These are phyloP conservation scores for Talaromyces sp. DNA, from an alignment of 2,329 filamentous ascomycete genomes.

Conservation along the genomic window DNA sequence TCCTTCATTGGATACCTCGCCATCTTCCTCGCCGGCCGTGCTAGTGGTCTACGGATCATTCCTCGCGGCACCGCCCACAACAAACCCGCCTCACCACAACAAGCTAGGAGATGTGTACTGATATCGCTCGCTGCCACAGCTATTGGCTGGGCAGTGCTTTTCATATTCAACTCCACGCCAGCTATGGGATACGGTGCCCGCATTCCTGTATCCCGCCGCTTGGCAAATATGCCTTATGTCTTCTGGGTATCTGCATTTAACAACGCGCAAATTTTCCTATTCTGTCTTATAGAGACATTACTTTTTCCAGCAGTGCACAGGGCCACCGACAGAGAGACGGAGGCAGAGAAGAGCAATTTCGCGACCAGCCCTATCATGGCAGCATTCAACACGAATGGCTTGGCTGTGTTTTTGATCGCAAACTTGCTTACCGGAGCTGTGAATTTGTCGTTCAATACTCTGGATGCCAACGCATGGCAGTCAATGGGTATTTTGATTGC, in stretches of 20 bases:
- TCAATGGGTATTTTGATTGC: conserved; percentile 73
- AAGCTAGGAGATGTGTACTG: conserved; percentile 57
- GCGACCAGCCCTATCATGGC: conserved; percentile 79
- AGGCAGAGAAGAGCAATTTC: conserved; percentile 62
- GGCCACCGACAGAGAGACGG: conserved; percentile 53
- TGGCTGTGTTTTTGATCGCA: conserved; percentile 80
- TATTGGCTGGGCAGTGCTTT: conserved; percentile 67
- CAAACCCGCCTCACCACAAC: conserved; percentile 40
- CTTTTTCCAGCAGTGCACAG: conserved; percentile 74
- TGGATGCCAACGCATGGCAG: conserved; percentile 63
- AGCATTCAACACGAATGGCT: conserved; percentile 84
- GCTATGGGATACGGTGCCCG: conserved; percentile 63
- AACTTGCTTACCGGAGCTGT: conserved; percentile 87
- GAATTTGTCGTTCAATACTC: conserved; percentile 81
- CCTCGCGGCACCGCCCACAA: conserved; percentile 56
- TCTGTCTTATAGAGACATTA: conserved; percentile 72
- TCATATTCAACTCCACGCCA: conserved; percentile 66
- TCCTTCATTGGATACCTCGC: conserved; percentile 91
- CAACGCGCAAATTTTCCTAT: conserved; percentile 73
- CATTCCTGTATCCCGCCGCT: conserved; percentile 76
- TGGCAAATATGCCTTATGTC: conserved; percentile 92
- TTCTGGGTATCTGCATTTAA: conserved; percentile 94
- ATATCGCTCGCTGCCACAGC: conserved; percentile 65
- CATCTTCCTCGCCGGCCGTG: conserved; percentile 89
- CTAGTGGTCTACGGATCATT: conserved; percentile 75